Base-by-base conservation (phyloP, 2,329 filamentous ascomycete species). In the Paracoccidioides lutzii region DNA sequence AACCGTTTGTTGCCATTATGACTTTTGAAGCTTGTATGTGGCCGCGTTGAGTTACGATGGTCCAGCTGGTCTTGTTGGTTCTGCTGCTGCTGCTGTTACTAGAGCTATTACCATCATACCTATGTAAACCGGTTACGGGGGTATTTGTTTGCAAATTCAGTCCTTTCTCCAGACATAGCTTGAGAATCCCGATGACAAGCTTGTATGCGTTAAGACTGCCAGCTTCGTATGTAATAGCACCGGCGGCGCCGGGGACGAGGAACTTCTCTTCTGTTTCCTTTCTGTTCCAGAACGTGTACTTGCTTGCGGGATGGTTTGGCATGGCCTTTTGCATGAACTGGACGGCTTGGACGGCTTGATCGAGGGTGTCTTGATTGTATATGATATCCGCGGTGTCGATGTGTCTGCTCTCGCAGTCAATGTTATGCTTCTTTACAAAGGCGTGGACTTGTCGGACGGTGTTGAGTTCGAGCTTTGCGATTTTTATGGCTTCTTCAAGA, bases 331-430 rank as follows among this genome's bases (percentile, higher is more conserved):
- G 70, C 74, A 82, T 77, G 4, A 72, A 66, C 3, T 66, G 62
- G 14, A 81, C 71, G 3, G 73, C 71, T 14, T 62, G 58, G 30
- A 67, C 62, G 1, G 74, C 73, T 1, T 61, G 55, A 4, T 65
- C 63, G 69, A 75, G 77, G 51, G 75, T 67, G 7, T 57, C 64
- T 15, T 68, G 57, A 57, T 81, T 78, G 62, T 81, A 83, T 37
- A 83, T 69, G 2, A 83, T 68, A 63, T 84, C 81, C 2, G 82
- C 73, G 0, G 81, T 84, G 30, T 75, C 69, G 60, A 79, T 77
- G 8, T 73, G 64, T 41, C 68, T 62, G 52, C 73, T 76, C 61
- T 83, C 81, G 62, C 79, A 75, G 9, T 69, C 64, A 37, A 81
- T 77, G 4, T 59, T 60, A 55, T 82, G 66, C 15, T 73, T 67